Percentiles rank a stretch among this genome's conserved stretches.
Conservation (phyloP, 768 basidiomycete species). For the Tricholoma furcatifolium region DNA sequence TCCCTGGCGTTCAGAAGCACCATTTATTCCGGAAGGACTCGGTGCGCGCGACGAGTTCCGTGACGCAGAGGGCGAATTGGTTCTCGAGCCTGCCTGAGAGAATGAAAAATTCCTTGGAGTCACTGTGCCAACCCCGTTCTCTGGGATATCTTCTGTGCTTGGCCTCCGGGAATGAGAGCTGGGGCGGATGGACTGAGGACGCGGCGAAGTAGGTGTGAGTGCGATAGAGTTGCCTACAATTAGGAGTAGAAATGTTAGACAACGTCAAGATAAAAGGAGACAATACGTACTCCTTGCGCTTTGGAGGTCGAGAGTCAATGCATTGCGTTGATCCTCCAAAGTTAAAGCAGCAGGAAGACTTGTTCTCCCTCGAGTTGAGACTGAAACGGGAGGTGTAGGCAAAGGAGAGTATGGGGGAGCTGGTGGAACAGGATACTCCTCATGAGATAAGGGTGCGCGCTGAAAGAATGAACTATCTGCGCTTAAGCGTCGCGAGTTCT, state of each 20-base stretch:
- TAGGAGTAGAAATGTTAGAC: not conserved
- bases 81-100: conserved; percentile 2
- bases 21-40: conserved; percentile 4
- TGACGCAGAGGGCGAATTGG: conserved; percentile 5
- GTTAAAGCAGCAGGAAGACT: conserved; percentile 26
- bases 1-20: conserved; percentile 15
- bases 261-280: not conserved
- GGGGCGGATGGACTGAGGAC: conserved; percentile 14
- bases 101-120: conserved; percentile 11
- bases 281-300: conserved; percentile 18
- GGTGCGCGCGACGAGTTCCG: conserved; percentile 13
- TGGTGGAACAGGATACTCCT: conserved; percentile 26
- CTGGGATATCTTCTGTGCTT: conserved; percentile 39
- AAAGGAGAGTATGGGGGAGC: conserved; percentile 39
- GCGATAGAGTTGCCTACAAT: conserved; percentile 13
- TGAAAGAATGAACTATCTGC: conserved; percentile 34
- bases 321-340: conserved; percentile 38
- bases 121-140: conserved; percentile 25
- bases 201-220: conserved; percentile 13
- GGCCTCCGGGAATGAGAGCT: conserved; percentile 39
- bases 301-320: conserved; percentile 28
- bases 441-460: conserved; percentile 29
- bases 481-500: conserved; percentile 26
- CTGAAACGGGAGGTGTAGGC: conserved; percentile 18
- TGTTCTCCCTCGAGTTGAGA: conserved; percentile 7